A percentile compares a stretch with the other conserved stretches of the same genome.
These are phyloP conservation scores for Tetrahymena elliotti DNA, from an alignment of 73 alveolate species.

Conservation along the genomic window DNA sequence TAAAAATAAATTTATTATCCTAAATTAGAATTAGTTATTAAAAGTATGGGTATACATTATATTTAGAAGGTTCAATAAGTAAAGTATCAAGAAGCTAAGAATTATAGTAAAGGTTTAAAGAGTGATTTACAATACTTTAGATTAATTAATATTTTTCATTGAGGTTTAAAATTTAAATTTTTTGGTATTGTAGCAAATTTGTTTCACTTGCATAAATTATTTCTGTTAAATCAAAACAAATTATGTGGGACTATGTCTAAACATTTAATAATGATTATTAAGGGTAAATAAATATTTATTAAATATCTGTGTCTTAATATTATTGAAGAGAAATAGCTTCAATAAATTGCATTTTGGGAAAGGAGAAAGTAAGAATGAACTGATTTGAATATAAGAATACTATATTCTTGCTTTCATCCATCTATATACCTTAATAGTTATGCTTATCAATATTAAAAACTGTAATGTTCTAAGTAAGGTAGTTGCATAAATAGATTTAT, in stretches of 20 bases:
- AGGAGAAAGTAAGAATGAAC: neutral
- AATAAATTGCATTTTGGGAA: neutral
- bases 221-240: neutral
- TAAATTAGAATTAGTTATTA: too few species aligned
- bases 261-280: neutral
- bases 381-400: neutral
- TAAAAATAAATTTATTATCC: too few species aligned
- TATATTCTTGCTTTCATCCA: neutral
- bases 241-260: neutral
- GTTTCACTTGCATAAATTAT: neutral
- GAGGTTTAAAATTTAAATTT: too few species aligned
- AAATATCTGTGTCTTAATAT: neutral
- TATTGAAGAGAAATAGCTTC: neutral
- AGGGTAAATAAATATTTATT: too few species aligned
- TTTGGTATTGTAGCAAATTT: neutral
- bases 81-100: neutral
- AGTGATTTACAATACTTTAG: neutral
- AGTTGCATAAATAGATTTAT: neutral
- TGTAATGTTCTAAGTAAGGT: neutral
- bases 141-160: too few species aligned
- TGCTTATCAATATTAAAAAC: too few species aligned
- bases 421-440: neutral
- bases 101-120: neutral
- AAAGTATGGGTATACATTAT: neutral
- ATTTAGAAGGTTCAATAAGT: neutral